Evolutionary conservation across 2,329 filamentous ascomycete genomes (phyloP).

Genomic region (Clarireedia sp.): DNA sequence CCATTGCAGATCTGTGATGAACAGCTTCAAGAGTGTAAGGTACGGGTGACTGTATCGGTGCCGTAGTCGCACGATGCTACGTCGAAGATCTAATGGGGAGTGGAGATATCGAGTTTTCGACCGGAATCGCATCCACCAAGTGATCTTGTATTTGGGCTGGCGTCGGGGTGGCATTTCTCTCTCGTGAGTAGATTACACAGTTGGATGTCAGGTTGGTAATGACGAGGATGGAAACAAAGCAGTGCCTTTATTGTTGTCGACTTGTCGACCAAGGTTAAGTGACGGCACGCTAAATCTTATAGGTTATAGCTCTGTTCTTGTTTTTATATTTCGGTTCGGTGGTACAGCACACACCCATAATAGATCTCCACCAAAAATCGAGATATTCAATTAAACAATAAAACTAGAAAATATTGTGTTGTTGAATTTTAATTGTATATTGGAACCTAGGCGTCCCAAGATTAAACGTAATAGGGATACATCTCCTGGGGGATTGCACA

Average conservation of each 20-base stretch:
- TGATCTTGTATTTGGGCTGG: constrained; percentile 8
- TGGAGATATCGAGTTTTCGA: constrained; percentile 2
- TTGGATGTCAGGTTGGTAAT: not conserved
- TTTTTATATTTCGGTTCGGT: too few species aligned
- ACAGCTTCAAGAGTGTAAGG: constrained; percentile 1
- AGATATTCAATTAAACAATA: too few species aligned
- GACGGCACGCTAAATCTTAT: not conserved
- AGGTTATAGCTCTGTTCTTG: too few species aligned
- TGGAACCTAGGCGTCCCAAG: too few species aligned
- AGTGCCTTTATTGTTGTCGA: not conserved
- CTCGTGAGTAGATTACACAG: not conserved
- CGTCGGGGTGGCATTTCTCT: constrained; percentile 1
- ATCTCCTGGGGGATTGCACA: too few species aligned
- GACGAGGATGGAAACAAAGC: not conserved
- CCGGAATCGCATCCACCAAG: constrained; percentile 9
- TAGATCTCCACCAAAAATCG: too few species aligned
- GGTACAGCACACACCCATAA: too few species aligned
- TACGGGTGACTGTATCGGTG: not conserved
- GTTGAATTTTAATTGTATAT: too few species aligned
- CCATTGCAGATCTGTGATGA: not conserved
- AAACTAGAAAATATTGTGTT: too few species aligned
- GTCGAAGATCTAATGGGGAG: constrained; percentile 4
- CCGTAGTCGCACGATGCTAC: not conserved
- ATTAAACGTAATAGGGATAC: too few species aligned
- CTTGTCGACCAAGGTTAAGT: too few species aligned